A percentile compares a stretch with the other conserved stretches of the same genome.
phyloP scores from a whole-genome alignment of 805 yeast genomes.

The Candida andamanensis region DNA sequence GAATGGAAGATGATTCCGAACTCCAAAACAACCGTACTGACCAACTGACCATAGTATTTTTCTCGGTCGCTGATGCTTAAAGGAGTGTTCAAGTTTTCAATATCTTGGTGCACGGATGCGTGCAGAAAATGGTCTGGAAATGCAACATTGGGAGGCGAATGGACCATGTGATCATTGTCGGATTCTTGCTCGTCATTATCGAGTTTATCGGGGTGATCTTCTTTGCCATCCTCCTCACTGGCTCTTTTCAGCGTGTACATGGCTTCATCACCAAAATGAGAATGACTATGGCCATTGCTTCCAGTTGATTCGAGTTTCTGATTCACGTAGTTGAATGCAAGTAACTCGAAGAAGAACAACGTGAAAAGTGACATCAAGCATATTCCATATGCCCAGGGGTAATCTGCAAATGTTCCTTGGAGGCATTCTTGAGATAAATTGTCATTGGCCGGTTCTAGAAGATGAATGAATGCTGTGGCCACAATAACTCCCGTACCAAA shows the following conservation, averaged over 20 bases:
- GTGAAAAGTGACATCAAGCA: constrained; percentile 45
- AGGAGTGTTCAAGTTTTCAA: constrained; percentile 35
- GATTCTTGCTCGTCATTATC: constrained; percentile 14
- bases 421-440: constrained; percentile 53
- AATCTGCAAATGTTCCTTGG: constrained; percentile 50
- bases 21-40: constrained; percentile 51
- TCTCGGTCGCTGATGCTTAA: constrained; percentile 33
- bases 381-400: constrained; percentile 54
- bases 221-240: not conserved
- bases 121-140: constrained; percentile 42
- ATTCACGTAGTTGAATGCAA: constrained; percentile 45
- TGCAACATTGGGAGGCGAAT: constrained; percentile 5
- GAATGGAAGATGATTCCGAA: constrained; percentile 83
- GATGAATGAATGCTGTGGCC: constrained; percentile 76
- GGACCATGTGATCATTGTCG: constrained; percentile 9
- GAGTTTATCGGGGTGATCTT: no score
- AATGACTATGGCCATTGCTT: constrained; percentile 36
- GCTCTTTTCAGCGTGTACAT: constrained; percentile 21
- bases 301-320: constrained; percentile 19
- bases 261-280: constrained; percentile 48
- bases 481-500: constrained; percentile 84
- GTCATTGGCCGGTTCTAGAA: constrained; percentile 64
- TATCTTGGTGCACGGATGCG: constrained; percentile 42
- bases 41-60: constrained; percentile 50
- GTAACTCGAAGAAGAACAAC: constrained; percentile 49